phyloP scores from a whole-genome alignment of 2,329 filamentous ascomycete genomes.

The Neonectria faginata region DNA sequence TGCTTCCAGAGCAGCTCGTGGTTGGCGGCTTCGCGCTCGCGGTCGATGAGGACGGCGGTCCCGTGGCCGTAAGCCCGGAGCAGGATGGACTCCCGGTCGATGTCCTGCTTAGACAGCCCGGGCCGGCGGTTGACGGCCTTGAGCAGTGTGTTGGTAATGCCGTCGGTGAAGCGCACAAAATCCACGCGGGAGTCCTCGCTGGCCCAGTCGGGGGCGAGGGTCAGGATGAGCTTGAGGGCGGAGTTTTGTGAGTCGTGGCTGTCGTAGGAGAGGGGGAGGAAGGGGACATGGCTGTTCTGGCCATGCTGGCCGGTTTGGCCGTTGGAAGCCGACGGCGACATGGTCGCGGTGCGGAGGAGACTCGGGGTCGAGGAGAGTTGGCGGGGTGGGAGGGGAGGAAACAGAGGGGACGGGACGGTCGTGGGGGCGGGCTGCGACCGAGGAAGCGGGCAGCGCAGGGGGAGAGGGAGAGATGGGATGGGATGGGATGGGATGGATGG shows the following conservation, averaged over 20 bases:
- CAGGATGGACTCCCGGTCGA: constrained; percentile 87
- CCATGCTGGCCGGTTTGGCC: constrained; percentile 52
- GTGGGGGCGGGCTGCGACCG: constrained; percentile 27
- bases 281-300: constrained; percentile 61
- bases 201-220: constrained; percentile 87
- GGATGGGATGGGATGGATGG: not conserved
- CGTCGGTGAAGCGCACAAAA: constrained; percentile 93
- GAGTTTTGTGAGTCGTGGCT: constrained; percentile 81
- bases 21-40: constrained; percentile 82
- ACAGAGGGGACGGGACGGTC: constrained; percentile 10
- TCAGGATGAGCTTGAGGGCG: constrained; percentile 81
- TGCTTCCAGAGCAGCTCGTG: constrained; percentile 89
- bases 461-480: not conserved
- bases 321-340: constrained; percentile 51
- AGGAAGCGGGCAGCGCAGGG: constrained; percentile 16
- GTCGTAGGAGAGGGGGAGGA: constrained; percentile 83
- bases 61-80: constrained; percentile 94
- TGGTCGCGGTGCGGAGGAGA: constrained; percentile 39
- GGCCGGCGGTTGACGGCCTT: constrained; percentile 77
- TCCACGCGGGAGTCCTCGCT: constrained; percentile 79
- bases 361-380: constrained; percentile 23
- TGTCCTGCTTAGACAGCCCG: constrained; percentile 76
- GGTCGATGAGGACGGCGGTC: constrained; percentile 95
- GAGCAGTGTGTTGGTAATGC: constrained; percentile 94
- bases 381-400: constrained; percentile 14